Evolutionary conservation across 495 filamentous ascomycete genomes (phyloP).

Genomic region (Articulospora tetracladia): DNA sequence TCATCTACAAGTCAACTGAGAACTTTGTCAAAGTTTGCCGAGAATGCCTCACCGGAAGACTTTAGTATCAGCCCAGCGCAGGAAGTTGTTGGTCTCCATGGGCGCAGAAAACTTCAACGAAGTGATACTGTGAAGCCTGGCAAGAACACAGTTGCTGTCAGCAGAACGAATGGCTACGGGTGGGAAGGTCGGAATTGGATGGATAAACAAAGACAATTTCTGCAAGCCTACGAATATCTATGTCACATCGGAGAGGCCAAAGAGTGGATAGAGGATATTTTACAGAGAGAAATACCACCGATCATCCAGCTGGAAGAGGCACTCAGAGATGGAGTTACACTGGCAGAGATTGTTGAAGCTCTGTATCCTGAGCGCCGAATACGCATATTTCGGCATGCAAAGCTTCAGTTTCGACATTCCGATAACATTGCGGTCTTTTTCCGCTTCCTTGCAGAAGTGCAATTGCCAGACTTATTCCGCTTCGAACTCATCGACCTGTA

Average conservation of each 20-base stretch:
- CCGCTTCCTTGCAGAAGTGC: conserved; percentile 85
- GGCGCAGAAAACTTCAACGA: conserved; percentile 77
- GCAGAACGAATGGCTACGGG: conserved; percentile 44
- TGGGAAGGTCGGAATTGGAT: conserved; percentile 95
- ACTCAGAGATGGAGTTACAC: conserved; percentile 85
- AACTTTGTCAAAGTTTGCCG: conserved; percentile 80
- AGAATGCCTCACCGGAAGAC: conserved; percentile 69
- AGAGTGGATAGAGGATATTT: conserved; percentile 97
- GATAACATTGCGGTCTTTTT: conserved; percentile 97
- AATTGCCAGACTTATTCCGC: conserved; percentile 94
- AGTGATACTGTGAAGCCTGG: conserved; percentile 53
- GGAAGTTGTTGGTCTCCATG: conserved; percentile 83
- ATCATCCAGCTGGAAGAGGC: conserved; percentile 97
- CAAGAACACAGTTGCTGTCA: conserved; percentile 37
- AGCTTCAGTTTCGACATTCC: conserved; percentile 90
- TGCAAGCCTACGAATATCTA: conserved; percentile 97
- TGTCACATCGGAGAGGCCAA: conserved; percentile 99
- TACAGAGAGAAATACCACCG: conserved; percentile 82
- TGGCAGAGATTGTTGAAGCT: conserved; percentile 94
- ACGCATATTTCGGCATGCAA: conserved; percentile 79
- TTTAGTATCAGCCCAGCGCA: conserved; percentile 72
- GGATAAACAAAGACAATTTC: conserved; percentile 94
- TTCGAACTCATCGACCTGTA: conserved; percentile 98
- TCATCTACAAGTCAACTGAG: conserved; percentile 87
- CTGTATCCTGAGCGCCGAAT: conserved; percentile 70